Conservation (phyloP, 805 yeast species). For the Pichia californica region DNA sequence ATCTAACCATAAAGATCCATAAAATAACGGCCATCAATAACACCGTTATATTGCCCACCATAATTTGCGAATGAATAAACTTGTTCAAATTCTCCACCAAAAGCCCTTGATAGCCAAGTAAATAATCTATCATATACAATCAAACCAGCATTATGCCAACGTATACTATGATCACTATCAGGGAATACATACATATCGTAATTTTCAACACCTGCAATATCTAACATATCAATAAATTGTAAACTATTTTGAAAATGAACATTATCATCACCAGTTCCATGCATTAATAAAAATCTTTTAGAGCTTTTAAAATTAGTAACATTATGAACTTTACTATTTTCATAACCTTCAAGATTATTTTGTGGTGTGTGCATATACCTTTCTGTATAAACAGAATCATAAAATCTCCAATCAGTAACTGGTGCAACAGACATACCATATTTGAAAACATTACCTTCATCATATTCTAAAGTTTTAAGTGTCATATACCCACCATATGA, state of each 20-base stretch:
- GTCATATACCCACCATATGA: constrained; percentile 95
- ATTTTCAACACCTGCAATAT: constrained; percentile 71
- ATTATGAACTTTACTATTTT: constrained; percentile 50
- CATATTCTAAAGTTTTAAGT: constrained; percentile 79
- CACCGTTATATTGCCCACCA: background rate
- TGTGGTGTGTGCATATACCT: constrained; percentile 86
- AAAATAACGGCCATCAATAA: constrained; percentile 1
- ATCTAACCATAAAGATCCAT: constrained; percentile 20
- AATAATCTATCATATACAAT: constrained; percentile 64
- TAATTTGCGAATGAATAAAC: background rate
- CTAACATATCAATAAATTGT: constrained; percentile 67
- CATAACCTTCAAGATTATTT: constrained; percentile 60
- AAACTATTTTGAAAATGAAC: constrained; percentile 91
- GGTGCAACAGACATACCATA: constrained; percentile 97
- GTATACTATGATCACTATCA: constrained; percentile 70
- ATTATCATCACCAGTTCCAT: constrained; percentile 96
- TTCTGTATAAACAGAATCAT: constrained; percentile 92
- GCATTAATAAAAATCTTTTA: constrained; percentile 78
- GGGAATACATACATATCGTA: constrained; percentile 76
- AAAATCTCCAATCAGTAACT: constrained; percentile 88
- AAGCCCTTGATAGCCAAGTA: constrained; percentile 60
- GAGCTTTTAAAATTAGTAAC: constrained; percentile 48
- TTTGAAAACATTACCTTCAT: constrained; percentile 65
- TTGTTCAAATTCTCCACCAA: constrained; percentile 38
- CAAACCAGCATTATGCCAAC: constrained; percentile 65